Evolutionary conservation across 2,329 filamentous ascomycete genomes (phyloP), one percentile per base, ranked within the genome.

Genomic region (Aspergillus viridinutans): DNA sequence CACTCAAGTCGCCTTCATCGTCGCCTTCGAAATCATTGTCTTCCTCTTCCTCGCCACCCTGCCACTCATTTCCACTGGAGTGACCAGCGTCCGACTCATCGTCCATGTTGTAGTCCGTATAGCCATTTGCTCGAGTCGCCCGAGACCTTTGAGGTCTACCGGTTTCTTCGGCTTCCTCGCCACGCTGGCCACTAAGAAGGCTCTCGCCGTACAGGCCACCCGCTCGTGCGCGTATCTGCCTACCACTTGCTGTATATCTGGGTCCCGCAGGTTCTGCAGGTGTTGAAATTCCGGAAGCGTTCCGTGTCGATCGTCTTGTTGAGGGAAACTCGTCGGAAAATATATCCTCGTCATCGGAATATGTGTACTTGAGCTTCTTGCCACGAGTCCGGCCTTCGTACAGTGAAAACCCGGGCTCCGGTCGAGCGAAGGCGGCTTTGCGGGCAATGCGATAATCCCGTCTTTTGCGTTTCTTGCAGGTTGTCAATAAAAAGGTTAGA

Each of bases 381-480:
- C 94, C 94, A 58, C 94, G 86, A 4, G 95, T 99, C 53, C 94
- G 90, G 51, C 94, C 94, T 77, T 99, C 94, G 72, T 99, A 99
- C 57, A 96, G 80, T 1, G 92, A 97, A 71, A 93, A 95, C 4
- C 92, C 92, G 9, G 89, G 88, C 65, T 96, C 92, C 5, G 92
- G 91, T 4, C 92, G 85, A 63, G 89, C 84, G 76, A 97, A 97
- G 58, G 90, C 88, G 59, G 93, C 90, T 69, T 93, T 93, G 61
- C 90, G 90, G 66, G 86, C 83, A 70, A 90, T 85, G 17, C 94
- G 88, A 69, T 99, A 97, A 68, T 99, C 94, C 57, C 94, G 89
- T 48, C 92, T 89, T 74, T 88, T 91, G 55, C 94, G 90, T 83
- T 97, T 97, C 90, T 93, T 63, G 25, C 8, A 28, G 38, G 54